Evolutionary conservation across 768 basidiomycete species (phyloP).

Genomic region (Lactifluus subvellereus): DNA sequence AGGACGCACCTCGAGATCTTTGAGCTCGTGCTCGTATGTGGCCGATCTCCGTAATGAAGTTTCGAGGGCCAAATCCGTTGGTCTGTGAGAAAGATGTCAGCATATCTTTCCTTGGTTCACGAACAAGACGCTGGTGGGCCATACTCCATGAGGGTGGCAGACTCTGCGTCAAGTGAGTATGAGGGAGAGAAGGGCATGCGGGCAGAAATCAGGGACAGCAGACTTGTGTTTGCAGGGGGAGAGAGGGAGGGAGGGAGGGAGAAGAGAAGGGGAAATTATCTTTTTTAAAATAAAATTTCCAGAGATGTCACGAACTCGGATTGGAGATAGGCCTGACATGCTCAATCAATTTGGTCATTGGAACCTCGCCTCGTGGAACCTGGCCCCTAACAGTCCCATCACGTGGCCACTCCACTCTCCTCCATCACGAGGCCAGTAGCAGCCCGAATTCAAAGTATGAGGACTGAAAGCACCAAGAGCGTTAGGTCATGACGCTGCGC

Average conservation of each 20-base stretch:
- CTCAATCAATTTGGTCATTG: no score
- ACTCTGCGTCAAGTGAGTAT: constrained; percentile 6
- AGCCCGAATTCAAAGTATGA: background rate
- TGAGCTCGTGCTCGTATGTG: constrained; percentile 20
- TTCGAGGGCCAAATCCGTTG: background rate
- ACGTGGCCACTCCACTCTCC: no score
- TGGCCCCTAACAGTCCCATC: no score
- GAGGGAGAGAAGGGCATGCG: background rate
- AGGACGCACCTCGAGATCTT: constrained; percentile 25
- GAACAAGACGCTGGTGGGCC: background rate
- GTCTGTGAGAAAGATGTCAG: background rate
- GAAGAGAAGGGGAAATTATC: no score
- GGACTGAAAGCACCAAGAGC: background rate
- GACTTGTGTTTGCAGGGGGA: background rate
- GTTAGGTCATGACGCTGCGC: background rate
- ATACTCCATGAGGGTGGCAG: background rate
- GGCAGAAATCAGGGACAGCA: background rate
- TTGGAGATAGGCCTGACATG: background rate
- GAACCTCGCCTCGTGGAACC: no score
- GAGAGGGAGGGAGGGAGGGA: background rate
- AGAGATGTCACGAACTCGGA: no score
- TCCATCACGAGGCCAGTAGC: no score
- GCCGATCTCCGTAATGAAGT: background rate
- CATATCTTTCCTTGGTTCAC: background rate
- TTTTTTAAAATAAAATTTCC: no score